Percentiles rank a stretch among this genome's conserved stretches.
Evolutionary conservation across 2,329 filamentous ascomycete species (phyloP).

Genomic region (Aspergillus quadricinctus): DNA sequence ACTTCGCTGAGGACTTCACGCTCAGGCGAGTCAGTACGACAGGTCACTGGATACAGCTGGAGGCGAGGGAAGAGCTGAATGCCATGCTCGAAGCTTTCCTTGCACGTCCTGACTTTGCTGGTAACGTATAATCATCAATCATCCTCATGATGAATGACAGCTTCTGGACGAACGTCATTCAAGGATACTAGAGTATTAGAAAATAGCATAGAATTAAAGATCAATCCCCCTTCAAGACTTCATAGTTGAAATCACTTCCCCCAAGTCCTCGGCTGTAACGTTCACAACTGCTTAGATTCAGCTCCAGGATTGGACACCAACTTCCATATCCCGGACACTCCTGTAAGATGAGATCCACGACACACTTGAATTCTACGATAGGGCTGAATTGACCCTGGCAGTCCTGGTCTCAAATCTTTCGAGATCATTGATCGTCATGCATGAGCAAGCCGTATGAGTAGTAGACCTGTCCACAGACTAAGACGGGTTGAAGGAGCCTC

Average conservation of each 20-base stretch:
- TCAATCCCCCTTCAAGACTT: background rate
- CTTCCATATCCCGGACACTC: too few species aligned
- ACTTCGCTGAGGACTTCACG: conserved; percentile 12
- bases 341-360: too few species aligned
- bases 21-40: conserved; percentile 12
- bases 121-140: background rate
- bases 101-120: background rate
- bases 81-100: conserved; percentile 14
- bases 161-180: too few species aligned
- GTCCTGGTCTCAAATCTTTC: too few species aligned
- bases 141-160: too few species aligned
- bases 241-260: background rate
- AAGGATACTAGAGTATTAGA: background rate
- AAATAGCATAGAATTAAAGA: background rate
- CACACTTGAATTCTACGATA: too few species aligned
- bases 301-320: background rate
- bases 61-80: conserved; percentile 22
- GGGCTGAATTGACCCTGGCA: too few species aligned
- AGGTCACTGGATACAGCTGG: conserved; percentile 25
- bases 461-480: too few species aligned
- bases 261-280: background rate
- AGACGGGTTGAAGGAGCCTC: too few species aligned
- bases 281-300: background rate
- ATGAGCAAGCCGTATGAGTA: too few species aligned
- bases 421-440: too few species aligned